A percentile compares a stretch with the other conserved stretches of the same genome.
Conservation (phyloP, 495 filamentous ascomycete species). For the Sabuloglossum arenarium region DNA sequence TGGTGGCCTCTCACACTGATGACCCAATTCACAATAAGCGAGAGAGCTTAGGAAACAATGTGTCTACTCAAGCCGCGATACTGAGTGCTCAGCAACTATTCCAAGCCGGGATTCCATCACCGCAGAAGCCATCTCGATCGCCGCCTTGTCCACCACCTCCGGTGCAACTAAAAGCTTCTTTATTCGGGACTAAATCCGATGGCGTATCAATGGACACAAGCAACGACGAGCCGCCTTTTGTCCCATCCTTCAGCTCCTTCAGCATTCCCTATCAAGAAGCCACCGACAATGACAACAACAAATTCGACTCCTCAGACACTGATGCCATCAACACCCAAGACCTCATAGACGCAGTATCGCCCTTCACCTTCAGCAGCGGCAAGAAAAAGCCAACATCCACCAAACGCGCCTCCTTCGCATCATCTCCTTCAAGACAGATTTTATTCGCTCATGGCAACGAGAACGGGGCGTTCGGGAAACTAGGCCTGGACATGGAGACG, state of each 20-base stretch:
- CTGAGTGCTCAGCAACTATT: background rate
- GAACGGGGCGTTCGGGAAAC: background rate
- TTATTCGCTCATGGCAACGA: background rate
- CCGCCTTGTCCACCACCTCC: background rate
- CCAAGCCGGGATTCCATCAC: background rate
- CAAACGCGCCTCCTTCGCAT: background rate
- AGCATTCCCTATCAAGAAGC: background rate
- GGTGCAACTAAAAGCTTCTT: background rate
- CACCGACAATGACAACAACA: background rate
- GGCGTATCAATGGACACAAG: background rate
- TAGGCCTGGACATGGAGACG: background rate
- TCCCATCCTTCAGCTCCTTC: background rate
- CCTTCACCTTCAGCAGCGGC: conserved; percentile 11
- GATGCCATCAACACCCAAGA: conserved; percentile 11
- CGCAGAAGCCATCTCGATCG: background rate
- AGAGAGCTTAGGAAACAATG: background rate
- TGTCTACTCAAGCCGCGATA: background rate
- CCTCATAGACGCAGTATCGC: conserved; percentile 11
- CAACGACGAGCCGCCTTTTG: background rate
- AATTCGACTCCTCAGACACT: background rate
- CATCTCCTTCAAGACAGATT: background rate
- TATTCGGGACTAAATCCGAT: background rate
- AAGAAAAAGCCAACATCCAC: conserved; percentile 8
- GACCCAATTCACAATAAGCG: background rate
- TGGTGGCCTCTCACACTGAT: background rate